A percentile compares a stretch with the other conserved stretches of the same genome.
Evolutionary conservation across 805 yeast species (phyloP).

Genomic region (Lachancea meyersii): DNA sequence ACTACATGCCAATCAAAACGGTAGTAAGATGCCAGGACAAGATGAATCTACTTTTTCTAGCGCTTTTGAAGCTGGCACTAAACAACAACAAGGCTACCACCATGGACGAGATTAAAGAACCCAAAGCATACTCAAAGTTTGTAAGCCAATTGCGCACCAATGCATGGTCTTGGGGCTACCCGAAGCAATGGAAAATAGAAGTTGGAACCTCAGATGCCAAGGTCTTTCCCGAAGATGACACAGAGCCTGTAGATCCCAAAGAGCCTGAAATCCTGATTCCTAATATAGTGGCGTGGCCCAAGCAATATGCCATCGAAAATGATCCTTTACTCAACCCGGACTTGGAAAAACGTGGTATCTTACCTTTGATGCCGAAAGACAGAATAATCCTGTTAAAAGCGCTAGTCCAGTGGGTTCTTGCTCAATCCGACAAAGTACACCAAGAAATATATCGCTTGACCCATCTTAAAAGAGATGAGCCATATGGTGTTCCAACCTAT

Average conservation of each 20-base stretch:
- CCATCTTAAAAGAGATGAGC: slow-evolving; percentile 26
- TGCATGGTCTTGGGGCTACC: slow-evolving; percentile 27
- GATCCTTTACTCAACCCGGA: slow-evolving; percentile 23
- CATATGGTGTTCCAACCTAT: slow-evolving; percentile 23
- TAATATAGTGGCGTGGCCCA: slow-evolving; percentile 18
- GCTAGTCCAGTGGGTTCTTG: slow-evolving; percentile 22
- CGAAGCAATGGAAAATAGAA: slow-evolving; percentile 25
- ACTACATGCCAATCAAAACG: slow-evolving; percentile 16
- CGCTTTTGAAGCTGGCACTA: slow-evolving; percentile 22
- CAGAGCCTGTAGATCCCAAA: slow-evolving; percentile 19
- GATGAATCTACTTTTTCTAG: slow-evolving; percentile 25
- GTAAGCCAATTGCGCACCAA: slow-evolving; percentile 19
- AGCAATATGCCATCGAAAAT: slow-evolving; percentile 13
- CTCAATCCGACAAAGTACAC: slow-evolving; percentile 25
- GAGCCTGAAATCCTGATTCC: slow-evolving; percentile 19
- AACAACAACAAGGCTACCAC: slow-evolving; percentile 10
- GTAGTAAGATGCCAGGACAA: slow-evolving; percentile 22
- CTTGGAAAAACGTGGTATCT: slow-evolving; percentile 23
- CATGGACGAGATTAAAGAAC: slow-evolving; percentile 12
- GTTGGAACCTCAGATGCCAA: slow-evolving; percentile 4
- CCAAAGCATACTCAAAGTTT: slow-evolving; percentile 20
- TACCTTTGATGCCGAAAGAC: slow-evolving; percentile 23
- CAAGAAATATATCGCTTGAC: slow-evolving; percentile 24
- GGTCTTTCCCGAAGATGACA: slow-evolving; percentile 13
- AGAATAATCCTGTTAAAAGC: slow-evolving; percentile 22